These are phyloP conservation scores for Endothia cerciana DNA, from an alignment of 2,329 filamentous ascomycete genomes.

Conservation along the genomic window DNA sequence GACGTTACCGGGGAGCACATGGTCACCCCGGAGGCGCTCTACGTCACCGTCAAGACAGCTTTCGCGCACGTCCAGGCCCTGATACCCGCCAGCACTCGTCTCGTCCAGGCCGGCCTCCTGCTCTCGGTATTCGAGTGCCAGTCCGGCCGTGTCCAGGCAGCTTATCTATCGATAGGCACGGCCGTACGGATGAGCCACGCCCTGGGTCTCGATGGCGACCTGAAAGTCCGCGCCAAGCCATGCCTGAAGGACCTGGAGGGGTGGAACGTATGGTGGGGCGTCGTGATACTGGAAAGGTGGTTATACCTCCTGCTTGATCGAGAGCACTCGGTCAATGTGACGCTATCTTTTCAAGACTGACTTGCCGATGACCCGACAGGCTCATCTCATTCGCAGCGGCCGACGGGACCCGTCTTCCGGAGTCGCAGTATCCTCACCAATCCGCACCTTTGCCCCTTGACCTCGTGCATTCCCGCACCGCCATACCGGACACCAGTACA, in stretches of 20 bases:
- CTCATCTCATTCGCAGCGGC: not conserved
- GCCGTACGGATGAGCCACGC: not conserved
- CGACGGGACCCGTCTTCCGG: not conserved
- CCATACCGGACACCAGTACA: not conserved
- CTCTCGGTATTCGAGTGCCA: slow-evolving; percentile 2
- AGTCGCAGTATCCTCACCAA: not conserved
- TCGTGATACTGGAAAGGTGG: not conserved
- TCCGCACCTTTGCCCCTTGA: not conserved
- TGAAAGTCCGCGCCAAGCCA: not conserved
- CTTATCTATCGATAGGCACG: slow-evolving; percentile 12
- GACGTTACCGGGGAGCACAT: not conserved
- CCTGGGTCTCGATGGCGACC: slow-evolving; percentile 1
- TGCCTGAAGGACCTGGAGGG: not conserved
- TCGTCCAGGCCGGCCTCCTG: slow-evolving; percentile 7
- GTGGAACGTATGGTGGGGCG: not conserved
- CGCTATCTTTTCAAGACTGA: not conserved
- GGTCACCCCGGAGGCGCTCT: not conserved
- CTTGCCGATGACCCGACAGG: not conserved
- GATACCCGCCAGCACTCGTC: not conserved
- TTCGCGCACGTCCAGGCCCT: slow-evolving; percentile 4
- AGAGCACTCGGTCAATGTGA: not conserved
- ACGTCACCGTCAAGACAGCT: not conserved
- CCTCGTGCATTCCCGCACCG: not conserved
- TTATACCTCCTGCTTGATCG: not conserved
- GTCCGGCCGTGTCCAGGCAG: slow-evolving; percentile 4